These are phyloP conservation scores for Tetrapisispora pingtungensis DNA, from an alignment of 805 yeast species.

Conservation along the genomic window DNA sequence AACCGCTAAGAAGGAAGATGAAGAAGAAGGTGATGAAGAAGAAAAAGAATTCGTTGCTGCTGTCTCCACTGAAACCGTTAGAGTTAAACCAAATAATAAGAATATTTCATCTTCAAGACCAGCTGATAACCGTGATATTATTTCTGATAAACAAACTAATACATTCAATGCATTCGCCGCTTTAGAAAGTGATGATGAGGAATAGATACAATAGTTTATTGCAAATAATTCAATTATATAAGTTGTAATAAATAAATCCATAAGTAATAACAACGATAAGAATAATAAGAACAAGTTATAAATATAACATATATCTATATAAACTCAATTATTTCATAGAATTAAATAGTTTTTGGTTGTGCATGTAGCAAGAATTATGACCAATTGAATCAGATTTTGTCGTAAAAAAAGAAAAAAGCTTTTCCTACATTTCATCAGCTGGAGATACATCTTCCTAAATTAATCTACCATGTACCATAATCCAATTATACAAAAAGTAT, in stretches of 20 bases:
- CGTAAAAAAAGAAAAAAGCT: slow-evolving; percentile 26
- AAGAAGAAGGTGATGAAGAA: slow-evolving; percentile 25
- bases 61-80: slow-evolving; percentile 36
- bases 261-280: neutral
- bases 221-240: neutral
- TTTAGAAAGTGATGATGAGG: slow-evolving; percentile 44
- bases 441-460: slow-evolving; percentile 30
- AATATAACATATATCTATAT: neutral
- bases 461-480: slow-evolving; percentile 20
- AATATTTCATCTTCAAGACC: slow-evolving; percentile 67
- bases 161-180: slow-evolving; percentile 79
- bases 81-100: slow-evolving; percentile 61
- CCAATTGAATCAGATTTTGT: slow-evolving; percentile 29
- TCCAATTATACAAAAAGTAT: neutral
- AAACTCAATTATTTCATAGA: no score
- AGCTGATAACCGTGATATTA: slow-evolving; percentile 60
- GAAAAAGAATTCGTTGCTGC: slow-evolving; percentile 32
- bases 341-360: no score
- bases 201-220: slow-evolving; percentile 31
- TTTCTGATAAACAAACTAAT: slow-evolving; percentile 55
- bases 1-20: slow-evolving; percentile 17
- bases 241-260: neutral
- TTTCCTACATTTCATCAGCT: slow-evolving; percentile 27
- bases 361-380: slow-evolving; percentile 16
- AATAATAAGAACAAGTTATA: no score